Conservation (phyloP, 2,329 filamentous ascomycete species). For the Colletotrichum abscissum region DNA sequence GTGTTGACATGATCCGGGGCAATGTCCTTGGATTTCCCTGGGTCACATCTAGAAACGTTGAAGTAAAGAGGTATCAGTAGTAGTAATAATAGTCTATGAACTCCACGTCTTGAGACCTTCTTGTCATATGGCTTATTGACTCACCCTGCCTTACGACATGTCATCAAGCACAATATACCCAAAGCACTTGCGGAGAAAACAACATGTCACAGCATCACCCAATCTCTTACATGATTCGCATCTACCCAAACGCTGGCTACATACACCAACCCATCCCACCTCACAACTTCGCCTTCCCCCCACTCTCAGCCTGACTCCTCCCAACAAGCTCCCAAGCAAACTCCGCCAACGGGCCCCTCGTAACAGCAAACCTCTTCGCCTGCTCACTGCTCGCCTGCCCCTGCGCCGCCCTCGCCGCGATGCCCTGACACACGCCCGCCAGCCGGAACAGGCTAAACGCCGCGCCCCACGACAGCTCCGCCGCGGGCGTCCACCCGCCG, state of each 20-base stretch:
- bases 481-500: slow-evolving; percentile 73
- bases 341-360: slow-evolving; percentile 78
- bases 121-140: too few species aligned
- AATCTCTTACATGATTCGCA: too few species aligned
- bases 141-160: too few species aligned
- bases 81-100: too few species aligned
- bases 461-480: slow-evolving; percentile 70
- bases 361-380: slow-evolving; percentile 77
- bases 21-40: too few species aligned
- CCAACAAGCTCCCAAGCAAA: slow-evolving; percentile 80
- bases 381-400: slow-evolving; percentile 90
- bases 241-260: background rate
- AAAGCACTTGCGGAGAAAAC: too few species aligned
- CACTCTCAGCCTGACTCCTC: slow-evolving; percentile 49
- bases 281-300: slow-evolving; percentile 38
- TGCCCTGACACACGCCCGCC: slow-evolving; percentile 81
- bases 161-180: too few species aligned
- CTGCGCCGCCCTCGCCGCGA: slow-evolving; percentile 86
- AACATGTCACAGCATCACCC: too few species aligned
- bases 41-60: too few species aligned
- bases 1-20: background rate
- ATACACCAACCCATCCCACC: background rate
- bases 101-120: too few species aligned
- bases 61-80: too few species aligned
- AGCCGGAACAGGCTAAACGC: slow-evolving; percentile 72